Conservation (phyloP, 2,329 filamentous ascomycete genomes). For the Neofusicoccum sp. region DNA sequence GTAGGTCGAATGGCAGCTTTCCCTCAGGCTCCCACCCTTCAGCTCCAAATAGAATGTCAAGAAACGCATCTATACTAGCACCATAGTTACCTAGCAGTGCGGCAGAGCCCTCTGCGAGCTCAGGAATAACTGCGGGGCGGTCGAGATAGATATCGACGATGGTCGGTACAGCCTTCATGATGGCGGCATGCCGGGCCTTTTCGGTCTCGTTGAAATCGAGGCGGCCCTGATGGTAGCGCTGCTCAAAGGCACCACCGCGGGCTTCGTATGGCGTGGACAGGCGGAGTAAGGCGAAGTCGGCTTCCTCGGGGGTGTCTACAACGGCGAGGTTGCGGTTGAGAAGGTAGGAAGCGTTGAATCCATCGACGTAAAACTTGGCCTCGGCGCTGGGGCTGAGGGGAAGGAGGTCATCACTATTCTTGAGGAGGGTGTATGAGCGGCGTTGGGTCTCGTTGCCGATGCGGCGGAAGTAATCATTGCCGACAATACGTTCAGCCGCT, state of each 20-base stretch:
- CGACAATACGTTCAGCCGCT: slow-evolving; percentile 42
- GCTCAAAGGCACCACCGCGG: slow-evolving; percentile 44
- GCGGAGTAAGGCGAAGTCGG: slow-evolving; percentile 43
- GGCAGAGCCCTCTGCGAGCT: slow-evolving; percentile 38
- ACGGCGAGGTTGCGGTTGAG: slow-evolving; percentile 32
- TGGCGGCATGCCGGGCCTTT: slow-evolving; percentile 37
- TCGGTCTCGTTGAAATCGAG: slow-evolving; percentile 44
- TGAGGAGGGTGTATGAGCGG: slow-evolving; percentile 37
- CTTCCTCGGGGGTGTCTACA: slow-evolving; percentile 37
- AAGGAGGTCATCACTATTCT: slow-evolving; percentile 33
- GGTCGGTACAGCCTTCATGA: slow-evolving; percentile 40
- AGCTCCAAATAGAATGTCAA: slow-evolving; percentile 44
- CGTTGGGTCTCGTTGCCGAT: slow-evolving; percentile 40
- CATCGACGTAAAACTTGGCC: slow-evolving; percentile 37
- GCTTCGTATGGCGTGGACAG: slow-evolving; percentile 42
- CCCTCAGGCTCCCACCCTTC: slow-evolving; percentile 40
- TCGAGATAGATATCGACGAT: slow-evolving; percentile 48
- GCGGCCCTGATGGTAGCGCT: slow-evolving; percentile 40
- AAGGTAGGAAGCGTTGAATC: slow-evolving; percentile 35
- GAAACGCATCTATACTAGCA: slow-evolving; percentile 41
- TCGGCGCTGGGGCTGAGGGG: slow-evolving; percentile 26
- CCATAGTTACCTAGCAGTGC: slow-evolving; percentile 45
- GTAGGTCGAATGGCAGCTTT: slow-evolving; percentile 49
- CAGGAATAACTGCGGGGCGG: slow-evolving; percentile 44
- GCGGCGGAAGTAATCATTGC: slow-evolving; percentile 44